Conservation (phyloP, 495 filamentous ascomycete species). For the Amorphotheca resinae region DNA sequence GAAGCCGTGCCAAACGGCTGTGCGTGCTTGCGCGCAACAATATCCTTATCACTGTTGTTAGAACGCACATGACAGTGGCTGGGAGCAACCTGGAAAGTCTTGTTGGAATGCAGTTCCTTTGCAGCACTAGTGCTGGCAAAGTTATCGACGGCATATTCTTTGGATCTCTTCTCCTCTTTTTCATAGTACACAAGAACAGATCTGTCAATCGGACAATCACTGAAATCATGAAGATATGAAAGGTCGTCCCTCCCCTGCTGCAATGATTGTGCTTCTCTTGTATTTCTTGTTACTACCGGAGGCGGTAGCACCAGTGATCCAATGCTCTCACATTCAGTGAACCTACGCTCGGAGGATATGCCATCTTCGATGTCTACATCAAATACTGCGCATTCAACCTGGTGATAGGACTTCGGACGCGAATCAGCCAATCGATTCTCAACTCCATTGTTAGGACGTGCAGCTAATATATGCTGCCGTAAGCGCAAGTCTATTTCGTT, state of each 20-base stretch:
- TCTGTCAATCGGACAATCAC: slow-evolving; percentile 11
- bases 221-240: slow-evolving; percentile 17
- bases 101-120: too few species aligned
- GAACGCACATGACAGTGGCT: not conserved
- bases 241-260: slow-evolving; percentile 6
- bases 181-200: slow-evolving; percentile 12
- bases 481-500: too few species aligned
- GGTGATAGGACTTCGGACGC: too few species aligned
- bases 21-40: not conserved
- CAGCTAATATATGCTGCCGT: too few species aligned
- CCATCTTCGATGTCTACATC: too few species aligned
- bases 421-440: too few species aligned
- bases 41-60: not conserved
- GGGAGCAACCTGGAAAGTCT: not conserved
- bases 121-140: not conserved
- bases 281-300: not conserved
- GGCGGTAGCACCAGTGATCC: not conserved
- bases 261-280: not conserved
- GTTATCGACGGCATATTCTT: not conserved
- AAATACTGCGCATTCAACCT: too few species aligned
- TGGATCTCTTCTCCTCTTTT: slow-evolving; percentile 4
- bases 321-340: not conserved
- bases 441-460: too few species aligned
- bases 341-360: not conserved
- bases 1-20: not conserved